Base-by-base conservation (phyloP, 2,329 filamentous ascomycete genomes). In the Fusarium haematococcum region DNA sequence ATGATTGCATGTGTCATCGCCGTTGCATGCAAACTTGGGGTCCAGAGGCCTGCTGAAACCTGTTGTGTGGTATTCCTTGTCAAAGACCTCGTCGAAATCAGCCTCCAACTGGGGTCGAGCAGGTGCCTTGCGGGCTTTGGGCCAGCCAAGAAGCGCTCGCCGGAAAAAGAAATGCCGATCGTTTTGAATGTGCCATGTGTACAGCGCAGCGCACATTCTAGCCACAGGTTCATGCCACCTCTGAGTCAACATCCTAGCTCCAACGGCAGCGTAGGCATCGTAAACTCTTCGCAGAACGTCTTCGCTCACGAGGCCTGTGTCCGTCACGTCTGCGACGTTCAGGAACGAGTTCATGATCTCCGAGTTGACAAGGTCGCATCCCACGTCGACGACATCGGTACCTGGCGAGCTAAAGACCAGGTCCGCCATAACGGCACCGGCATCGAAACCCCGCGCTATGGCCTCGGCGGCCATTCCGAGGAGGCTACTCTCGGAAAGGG, bases 161-260 rank as follows among this genome's bases (percentile, higher is more conserved):
- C 79, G 80, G 27, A 81, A 69, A 65, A 80, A 81, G 71, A 80
- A 69, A n/a, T 81, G 79, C 5, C 79, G 70, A 63, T 81, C 80
- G 30, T 81, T 81, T 10, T 80, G 78, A 2, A 81, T 81, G 52
- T 81, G 79, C 79, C 79, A 81, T 14, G 78, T 79, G 41, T 81
- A 81, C 10, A 81, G 61, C 3, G 77, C 77, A 11, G 79, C 75
- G 41, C 78, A 80, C 80, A 81, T 81, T 45, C 77, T 75, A 25
- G 79, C 80, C 7, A 78, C 77, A 14, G 79, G 79, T 50, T 81
- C 80, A n/a, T 79, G 74, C 80, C 79, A 81, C 35, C 79, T 70
- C 59, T 80, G 67, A 3, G 79, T 81, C 33, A 81, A 67, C 73
- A 79, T 80, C 39, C 79, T 77, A 32, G 78, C 79, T 9, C 79